A percentile compares a stretch with the other conserved stretches of the same genome.
Conservation (phyloP, 805 yeast species). For the Candida alai region DNA sequence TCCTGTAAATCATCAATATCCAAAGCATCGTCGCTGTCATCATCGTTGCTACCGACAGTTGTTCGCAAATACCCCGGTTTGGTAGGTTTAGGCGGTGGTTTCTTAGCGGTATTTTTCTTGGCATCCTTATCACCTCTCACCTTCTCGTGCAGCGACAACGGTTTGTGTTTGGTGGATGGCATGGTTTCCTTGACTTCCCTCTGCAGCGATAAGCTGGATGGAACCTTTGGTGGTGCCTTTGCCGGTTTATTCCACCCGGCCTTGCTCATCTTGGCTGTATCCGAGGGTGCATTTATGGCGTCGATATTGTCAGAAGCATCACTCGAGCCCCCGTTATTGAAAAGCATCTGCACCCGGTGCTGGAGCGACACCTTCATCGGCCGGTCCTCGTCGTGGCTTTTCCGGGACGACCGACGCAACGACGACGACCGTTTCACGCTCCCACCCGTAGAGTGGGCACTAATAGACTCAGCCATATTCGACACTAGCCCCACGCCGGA, state of each 20-base stretch:
- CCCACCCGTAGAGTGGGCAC: no score
- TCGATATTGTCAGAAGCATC: constrained; percentile 32
- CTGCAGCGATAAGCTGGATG: constrained; percentile 23
- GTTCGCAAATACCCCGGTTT: constrained; percentile 56
- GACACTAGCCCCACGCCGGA: no score
- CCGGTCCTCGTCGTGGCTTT: no score
- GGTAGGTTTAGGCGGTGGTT: constrained; percentile 61
- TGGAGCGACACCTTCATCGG: constrained; percentile 42
- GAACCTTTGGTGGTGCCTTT: constrained; percentile 34
- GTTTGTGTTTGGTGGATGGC: no score
- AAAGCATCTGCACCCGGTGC: constrained; percentile 49
- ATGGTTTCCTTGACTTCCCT: neutral
- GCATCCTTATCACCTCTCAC: neutral
- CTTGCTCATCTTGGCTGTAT: constrained; percentile 2
- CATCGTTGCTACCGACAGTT: constrained; percentile 13
- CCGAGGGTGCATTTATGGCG: constrained; percentile 22
- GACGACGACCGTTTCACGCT: no score
- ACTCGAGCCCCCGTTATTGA: constrained; percentile 34
- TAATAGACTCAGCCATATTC: no score
- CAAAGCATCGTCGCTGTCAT: constrained; percentile 1
- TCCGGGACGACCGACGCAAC: no score
- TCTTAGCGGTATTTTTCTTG: constrained; percentile 14
- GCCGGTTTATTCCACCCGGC: neutral
- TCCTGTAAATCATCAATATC: constrained; percentile 59
- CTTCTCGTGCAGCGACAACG: neutral